phyloP scores from a whole-genome alignment of 257 asterid species.

The Forsythia viridissima region DNA sequence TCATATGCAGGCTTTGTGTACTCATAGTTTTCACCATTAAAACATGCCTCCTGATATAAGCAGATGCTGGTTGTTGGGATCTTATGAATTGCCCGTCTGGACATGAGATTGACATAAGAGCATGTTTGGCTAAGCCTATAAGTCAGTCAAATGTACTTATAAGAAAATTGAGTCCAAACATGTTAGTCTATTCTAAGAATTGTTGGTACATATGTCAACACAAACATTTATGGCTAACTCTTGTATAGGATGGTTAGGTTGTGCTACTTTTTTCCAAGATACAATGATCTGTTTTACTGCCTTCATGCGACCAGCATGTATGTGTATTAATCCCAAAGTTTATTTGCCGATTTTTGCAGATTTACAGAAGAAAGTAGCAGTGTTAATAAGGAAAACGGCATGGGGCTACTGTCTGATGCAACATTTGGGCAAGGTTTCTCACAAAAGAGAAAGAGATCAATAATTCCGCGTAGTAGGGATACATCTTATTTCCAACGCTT shows the following conservation, averaged over 20 bases:
- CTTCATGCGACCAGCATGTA: background rate
- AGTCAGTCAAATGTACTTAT: background rate
- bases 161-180: background rate
- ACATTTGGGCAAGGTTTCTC: conserved; percentile 63
- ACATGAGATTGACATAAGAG: background rate
- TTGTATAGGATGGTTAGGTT: background rate
- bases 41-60: background rate
- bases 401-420: conserved; percentile 50
- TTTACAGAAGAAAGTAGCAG: conserved; percentile 47
- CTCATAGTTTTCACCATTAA: background rate
- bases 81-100: background rate
- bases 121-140: background rate
- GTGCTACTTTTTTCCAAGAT: background rate
- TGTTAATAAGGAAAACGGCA: conserved; percentile 37
- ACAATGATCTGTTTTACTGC: background rate
- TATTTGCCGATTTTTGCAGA: conserved; percentile 34
- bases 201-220: background rate
- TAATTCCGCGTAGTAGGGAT: conserved; percentile 35
- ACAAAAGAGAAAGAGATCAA: conserved; percentile 59
- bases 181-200: background rate
- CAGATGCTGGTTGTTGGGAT: background rate
- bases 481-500: conserved; percentile 40
- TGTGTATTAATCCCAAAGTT: background rate
- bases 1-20: too few species aligned
- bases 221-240: background rate